Conservation (phyloP, 2,329 filamentous ascomycete genomes). For the Fusarium sambucinum region DNA sequence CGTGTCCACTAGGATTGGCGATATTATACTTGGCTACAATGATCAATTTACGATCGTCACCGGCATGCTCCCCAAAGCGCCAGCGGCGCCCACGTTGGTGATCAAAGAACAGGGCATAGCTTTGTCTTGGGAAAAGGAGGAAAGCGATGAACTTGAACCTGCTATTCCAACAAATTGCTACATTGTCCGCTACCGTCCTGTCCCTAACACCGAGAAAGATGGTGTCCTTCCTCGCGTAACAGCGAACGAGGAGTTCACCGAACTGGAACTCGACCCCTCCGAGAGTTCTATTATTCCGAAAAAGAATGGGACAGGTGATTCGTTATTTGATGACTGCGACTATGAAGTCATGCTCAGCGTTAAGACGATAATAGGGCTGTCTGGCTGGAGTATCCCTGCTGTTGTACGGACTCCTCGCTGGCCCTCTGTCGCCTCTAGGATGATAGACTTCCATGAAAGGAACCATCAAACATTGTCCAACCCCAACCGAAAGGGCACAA, state of each 20-base stretch:
- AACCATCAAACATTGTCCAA: slow-evolving; percentile 1
- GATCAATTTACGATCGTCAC: slow-evolving; percentile 1
- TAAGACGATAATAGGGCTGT: not conserved
- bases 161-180: not conserved
- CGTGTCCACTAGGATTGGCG: not conserved
- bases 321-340: not conserved
- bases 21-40: slow-evolving; percentile 3
- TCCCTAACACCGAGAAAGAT: not conserved
- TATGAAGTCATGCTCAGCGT: not conserved
- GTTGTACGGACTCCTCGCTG: not conserved
- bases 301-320: not conserved
- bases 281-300: not conserved
- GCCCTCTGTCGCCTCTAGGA: slow-evolving; percentile 5
- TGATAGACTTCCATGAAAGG: not conserved
- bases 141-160: not conserved
- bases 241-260: not conserved
- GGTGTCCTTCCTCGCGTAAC: not conserved
- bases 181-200: not conserved
- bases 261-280: not conserved
- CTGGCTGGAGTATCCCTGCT: not conserved
- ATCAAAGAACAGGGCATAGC: not conserved
- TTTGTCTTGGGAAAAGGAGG: not conserved
- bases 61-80: slow-evolving; percentile 8
- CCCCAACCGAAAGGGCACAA: not conserved
- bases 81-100: not conserved